Percentiles rank a stretch among this genome's conserved stretches.
Conservation (phyloP, 169 alveolate genomes). For the Babesia microti region DNA sequence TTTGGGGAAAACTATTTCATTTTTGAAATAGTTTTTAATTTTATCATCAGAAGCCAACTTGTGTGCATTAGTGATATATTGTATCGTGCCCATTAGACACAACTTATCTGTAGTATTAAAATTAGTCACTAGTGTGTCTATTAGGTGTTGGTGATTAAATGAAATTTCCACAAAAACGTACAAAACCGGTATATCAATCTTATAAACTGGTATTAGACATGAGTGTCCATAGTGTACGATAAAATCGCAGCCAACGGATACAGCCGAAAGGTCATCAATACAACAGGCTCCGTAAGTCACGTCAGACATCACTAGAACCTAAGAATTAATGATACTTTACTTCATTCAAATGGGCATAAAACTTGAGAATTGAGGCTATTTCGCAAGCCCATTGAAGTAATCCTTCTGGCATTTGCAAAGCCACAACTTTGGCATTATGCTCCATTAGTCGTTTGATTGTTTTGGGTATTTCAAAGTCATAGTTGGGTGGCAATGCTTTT, state of each 20-base stretch:
- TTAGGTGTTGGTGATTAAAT: constrained; percentile 75
- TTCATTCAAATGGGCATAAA: constrained; percentile 13
- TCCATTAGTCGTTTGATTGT: constrained; percentile 74
- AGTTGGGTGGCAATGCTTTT: constrained; percentile 82
- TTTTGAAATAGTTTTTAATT: constrained; percentile 41
- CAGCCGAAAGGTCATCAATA: constrained; percentile 92
- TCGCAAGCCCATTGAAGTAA: constrained; percentile 71
- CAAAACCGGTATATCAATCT: constrained; percentile 64
- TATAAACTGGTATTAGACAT: constrained; percentile 90
- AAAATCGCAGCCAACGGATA: constrained; percentile 80
- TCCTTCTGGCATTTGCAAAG: constrained; percentile 96
- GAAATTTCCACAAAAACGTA: constrained; percentile 93
- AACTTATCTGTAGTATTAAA: constrained; percentile 54
- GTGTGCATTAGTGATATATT: constrained; percentile 59
- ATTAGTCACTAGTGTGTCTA: constrained; percentile 63
- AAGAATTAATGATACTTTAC: not conserved
- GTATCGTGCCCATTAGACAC: constrained; percentile 81
- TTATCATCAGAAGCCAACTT: constrained; percentile 42
- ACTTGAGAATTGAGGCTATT: constrained; percentile 79
- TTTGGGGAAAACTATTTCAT: constrained; percentile 76
- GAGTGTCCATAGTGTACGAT: constrained; percentile 97
- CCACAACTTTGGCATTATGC: constrained; percentile 67
- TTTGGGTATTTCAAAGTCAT: constrained; percentile 90
- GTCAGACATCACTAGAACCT: constrained; percentile 78
- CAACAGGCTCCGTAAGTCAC: constrained; percentile 99